These are phyloP conservation scores for Mycena belliarum DNA, from an alignment of 768 basidiomycete genomes.

Conservation along the genomic window DNA sequence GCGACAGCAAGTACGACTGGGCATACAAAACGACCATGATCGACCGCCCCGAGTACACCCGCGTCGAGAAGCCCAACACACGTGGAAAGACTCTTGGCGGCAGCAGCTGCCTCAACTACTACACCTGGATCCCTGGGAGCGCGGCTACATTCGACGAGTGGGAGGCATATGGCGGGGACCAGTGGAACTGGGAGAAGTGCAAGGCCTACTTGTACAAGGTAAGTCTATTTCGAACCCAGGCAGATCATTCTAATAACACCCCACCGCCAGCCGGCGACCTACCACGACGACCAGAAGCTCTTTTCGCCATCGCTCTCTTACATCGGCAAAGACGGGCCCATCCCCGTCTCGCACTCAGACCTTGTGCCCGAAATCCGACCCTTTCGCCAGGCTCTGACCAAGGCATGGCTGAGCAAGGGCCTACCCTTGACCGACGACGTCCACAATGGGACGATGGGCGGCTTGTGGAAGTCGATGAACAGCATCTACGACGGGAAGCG, in stretches of 20 bases:
- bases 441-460: conserved; percentile 15
- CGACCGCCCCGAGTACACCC: conserved; percentile 17
- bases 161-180: conserved; percentile 10
- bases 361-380: conserved; percentile 10
- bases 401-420: conserved; percentile 19
- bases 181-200: conserved; percentile 18
- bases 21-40: conserved; percentile 20
- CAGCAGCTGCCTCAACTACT: conserved; percentile 19
- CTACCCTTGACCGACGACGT: conserved; percentile 10
- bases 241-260: background rate
- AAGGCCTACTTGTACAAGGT: conserved; percentile 15
- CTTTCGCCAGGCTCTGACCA: conserved; percentile 12
- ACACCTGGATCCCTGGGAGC: conserved; percentile 20
- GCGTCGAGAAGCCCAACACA: conserved; percentile 20
- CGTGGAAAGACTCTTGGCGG: conserved; percentile 17
- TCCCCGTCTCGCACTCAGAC: conserved; percentile 16
- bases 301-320: conserved; percentile 16
- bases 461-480: conserved; percentile 16
- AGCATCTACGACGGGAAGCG: conserved; percentile 17
- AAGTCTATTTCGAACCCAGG: too few relatives aligned
- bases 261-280: conserved; percentile 12
- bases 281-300: conserved; percentile 18
- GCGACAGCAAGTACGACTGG: conserved; percentile 20
- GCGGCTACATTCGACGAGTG: conserved; percentile 18
- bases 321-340: conserved; percentile 14